Evolutionary conservation across 495 filamentous ascomycete species (phyloP), one percentile per base, ranked within the genome.

Genomic region (Penicillium salamii): DNA sequence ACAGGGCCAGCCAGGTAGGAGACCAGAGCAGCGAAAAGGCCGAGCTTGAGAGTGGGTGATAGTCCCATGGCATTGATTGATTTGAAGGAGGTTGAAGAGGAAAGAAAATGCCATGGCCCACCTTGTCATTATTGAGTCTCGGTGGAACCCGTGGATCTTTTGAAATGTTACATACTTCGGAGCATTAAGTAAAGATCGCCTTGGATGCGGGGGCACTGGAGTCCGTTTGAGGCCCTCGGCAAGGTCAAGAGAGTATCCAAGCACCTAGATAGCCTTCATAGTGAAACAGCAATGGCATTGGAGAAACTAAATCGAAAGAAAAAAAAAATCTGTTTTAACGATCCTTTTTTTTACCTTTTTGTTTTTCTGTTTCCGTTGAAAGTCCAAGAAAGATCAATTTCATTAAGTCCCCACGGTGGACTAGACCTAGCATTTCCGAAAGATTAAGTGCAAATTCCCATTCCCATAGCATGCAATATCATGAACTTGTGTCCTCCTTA

Each of bases 1-100:
- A 73, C 42, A 0, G 69, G 63, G 9, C 47, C 46, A 35, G 68
- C 70, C 31, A 75, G 42, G 6, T 62, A 44, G 11, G 71, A 61
- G 14, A 56, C 58, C 9, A 77, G 52, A n/a, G 55, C 53, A n/a
- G 60, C 53, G 21, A 76, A 13, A 4, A 73, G 55, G 45, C 63
- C 55, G 6, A 72, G 52, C 29, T 48, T 48, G 17, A 74, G 43
- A n/a, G 39, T 50, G n/a, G 38, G 26, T 28, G 59, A 32, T 24
- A 58, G 14, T 31, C 52, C 57, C 68, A 71, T 71, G 39, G 24
- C 40, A 47, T 32, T 14, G 24, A 18, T 29, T 21, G 33, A 26
- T 3, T 23, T 20, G 5, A 13, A 7, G 17, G 15, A 20, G 20
- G 17, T 12, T 3, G 38, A n/a, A 13, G 12, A 4, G 11, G 20